Conservation (phyloP, 139 green algal species). For the Coelastrella sp. region DNA sequence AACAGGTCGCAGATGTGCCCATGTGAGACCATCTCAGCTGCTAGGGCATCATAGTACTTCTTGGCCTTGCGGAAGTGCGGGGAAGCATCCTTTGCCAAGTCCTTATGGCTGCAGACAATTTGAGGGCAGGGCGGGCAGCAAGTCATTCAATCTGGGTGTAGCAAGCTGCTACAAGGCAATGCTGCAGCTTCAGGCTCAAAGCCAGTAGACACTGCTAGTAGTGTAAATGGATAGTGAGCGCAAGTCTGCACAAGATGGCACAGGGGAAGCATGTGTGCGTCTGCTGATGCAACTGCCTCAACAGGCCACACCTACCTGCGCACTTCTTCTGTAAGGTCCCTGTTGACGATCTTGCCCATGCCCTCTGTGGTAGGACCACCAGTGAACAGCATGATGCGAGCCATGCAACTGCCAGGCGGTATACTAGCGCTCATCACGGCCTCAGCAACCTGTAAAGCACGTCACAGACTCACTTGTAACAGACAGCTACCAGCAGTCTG, state of each 20-base stretch:
- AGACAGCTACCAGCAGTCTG: neutral
- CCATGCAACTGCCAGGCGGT: slow-evolving; percentile 76
- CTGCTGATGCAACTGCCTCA: neutral
- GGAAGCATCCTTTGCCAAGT: slow-evolving; percentile 93
- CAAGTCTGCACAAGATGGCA: too few relatives aligned
- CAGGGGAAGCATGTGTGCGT: too few relatives aligned
- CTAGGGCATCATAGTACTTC: slow-evolving; percentile 94
- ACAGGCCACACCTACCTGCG: slow-evolving; percentile 62
- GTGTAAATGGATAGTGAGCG: too few relatives aligned
- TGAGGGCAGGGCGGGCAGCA: too few relatives aligned
- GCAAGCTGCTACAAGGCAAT: too few relatives aligned
- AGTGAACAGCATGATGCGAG: slow-evolving; percentile 93
- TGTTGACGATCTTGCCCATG: slow-evolving; percentile 86
- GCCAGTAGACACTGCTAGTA: too few relatives aligned
- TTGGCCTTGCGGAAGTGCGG: slow-evolving; percentile 90
- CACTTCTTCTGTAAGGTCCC: slow-evolving; percentile 91
- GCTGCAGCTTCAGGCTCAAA: too few relatives aligned
- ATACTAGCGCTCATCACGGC: slow-evolving; percentile 87
- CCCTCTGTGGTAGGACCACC: slow-evolving; percentile 95
- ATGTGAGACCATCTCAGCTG: slow-evolving; percentile 84
- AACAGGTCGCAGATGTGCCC: slow-evolving; percentile 96
- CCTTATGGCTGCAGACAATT: slow-evolving; percentile 65
- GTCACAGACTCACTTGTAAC: neutral
- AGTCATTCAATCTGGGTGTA: too few relatives aligned
- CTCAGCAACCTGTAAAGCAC: slow-evolving; percentile 79